Percentiles rank a stretch among this genome's conserved stretches.
Conservation (phyloP, 2,329 filamentous ascomycete genomes). For the Sporothrix brasiliensis region DNA sequence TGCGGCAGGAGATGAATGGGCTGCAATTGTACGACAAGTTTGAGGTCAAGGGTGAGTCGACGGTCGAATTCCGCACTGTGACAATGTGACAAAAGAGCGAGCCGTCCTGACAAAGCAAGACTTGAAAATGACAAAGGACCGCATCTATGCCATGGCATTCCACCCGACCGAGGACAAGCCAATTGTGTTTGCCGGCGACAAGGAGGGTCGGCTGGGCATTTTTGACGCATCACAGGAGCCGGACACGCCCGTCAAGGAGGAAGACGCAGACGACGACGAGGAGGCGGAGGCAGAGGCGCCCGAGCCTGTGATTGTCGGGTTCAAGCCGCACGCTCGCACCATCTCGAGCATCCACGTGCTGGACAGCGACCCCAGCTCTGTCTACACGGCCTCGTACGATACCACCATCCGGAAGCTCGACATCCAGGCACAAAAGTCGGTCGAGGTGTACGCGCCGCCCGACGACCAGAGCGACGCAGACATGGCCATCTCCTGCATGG, state of each 20-base stretch:
- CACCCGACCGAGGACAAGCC: conserved; percentile 86
- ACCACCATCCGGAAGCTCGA: conserved; percentile 88
- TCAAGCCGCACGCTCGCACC: conserved; percentile 87
- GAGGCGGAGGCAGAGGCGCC: conserved; percentile 71
- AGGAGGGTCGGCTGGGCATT: conserved; percentile 85
- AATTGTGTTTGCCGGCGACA: conserved; percentile 90
- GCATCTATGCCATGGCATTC: conserved; percentile 84
- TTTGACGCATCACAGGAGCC: conserved; percentile 79
- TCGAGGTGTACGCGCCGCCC: conserved; percentile 77
- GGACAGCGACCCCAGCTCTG: conserved; percentile 68
- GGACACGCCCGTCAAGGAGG: conserved; percentile 49
- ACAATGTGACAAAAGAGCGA: no score
- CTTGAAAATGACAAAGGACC: conserved; percentile 87
- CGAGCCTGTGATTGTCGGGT: conserved; percentile 80
- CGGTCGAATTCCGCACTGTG: neutral
- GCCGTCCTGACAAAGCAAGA: conserved; percentile 55
- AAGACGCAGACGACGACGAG: conserved; percentile 64
- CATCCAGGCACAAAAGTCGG: conserved; percentile 74
- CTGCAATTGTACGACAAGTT: conserved; percentile 82
- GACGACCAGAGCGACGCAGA: conserved; percentile 60
- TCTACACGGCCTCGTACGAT: conserved; percentile 90
- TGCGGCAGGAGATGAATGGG: conserved; percentile 76
- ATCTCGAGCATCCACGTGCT: conserved; percentile 84
- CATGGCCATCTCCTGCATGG: conserved; percentile 79
- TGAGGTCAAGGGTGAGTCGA: conserved; percentile 69